Percentiles rank a stretch among this genome's conserved stretches.
Evolutionary conservation across 345 rosid species (phyloP).

Genomic region (Linum trigynum): DNA sequence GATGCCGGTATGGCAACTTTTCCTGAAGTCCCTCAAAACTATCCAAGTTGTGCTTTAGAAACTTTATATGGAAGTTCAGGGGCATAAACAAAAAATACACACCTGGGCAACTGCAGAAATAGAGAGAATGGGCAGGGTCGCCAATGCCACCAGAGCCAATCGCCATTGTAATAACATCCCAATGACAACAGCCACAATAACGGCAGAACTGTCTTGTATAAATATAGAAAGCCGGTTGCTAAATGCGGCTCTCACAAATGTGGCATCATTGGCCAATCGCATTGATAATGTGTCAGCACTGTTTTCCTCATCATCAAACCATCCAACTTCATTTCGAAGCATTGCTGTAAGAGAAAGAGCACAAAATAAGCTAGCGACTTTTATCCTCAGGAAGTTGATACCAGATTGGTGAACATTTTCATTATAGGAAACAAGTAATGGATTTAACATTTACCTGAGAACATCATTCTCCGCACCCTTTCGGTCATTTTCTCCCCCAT

Average conservation of each 20-base stretch:
- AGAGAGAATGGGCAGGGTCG: slow-evolving; percentile 79
- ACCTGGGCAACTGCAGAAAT: slow-evolving; percentile 98
- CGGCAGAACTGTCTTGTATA: slow-evolving; percentile 91
- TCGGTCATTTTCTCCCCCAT: slow-evolving; percentile 99
- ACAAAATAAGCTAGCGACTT: slow-evolving; percentile 12
- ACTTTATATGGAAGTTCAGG: too few relatives aligned
- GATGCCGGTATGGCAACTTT: background rate
- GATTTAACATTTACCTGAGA: slow-evolving; percentile 55
- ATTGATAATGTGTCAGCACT: slow-evolving; percentile 92
- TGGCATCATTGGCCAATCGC: slow-evolving; percentile 99
- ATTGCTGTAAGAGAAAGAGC: slow-evolving; percentile 56
- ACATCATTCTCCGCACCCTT: slow-evolving; percentile 97
- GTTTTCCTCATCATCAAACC: slow-evolving; percentile 98
- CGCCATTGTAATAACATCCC: slow-evolving; percentile 90
- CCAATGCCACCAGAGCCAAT: slow-evolving; percentile 89
- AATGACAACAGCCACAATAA: slow-evolving; percentile 77
- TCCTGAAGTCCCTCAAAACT: too few relatives aligned
- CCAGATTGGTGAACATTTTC: background rate
- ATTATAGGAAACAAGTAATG: slow-evolving; percentile 1
- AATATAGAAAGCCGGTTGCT: slow-evolving; percentile 98
- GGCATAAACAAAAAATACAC: slow-evolving; percentile 20
- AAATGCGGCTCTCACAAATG: slow-evolving; percentile 95
- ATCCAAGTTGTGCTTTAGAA: background rate
- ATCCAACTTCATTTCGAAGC: slow-evolving; percentile 96
- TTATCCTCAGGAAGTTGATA: background rate